phyloP scores from a whole-genome alignment of 306 rosid species.

The Citrullus colocynthis region DNA sequence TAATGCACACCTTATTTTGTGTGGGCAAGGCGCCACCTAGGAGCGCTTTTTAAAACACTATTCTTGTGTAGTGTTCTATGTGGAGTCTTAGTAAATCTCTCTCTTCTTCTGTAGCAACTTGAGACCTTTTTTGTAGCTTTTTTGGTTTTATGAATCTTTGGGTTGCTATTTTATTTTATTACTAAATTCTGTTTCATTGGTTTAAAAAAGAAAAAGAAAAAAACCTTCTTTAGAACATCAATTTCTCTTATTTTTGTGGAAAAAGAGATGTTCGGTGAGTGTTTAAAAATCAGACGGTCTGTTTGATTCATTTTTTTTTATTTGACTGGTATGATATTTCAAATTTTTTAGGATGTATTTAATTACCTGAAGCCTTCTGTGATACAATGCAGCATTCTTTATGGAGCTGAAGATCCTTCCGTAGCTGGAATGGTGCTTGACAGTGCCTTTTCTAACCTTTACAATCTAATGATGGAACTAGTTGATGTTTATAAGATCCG shows the following conservation, averaged over 20 bases:
- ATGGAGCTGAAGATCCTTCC: constrained; percentile 97
- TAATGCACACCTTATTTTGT: too few species aligned
- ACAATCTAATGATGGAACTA: constrained; percentile 84
- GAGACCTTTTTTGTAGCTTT: too few species aligned
- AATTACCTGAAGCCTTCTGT: not conserved
- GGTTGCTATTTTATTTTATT: not conserved
- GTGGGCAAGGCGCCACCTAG: too few species aligned
- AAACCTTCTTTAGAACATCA: not conserved
- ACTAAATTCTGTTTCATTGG: not conserved
- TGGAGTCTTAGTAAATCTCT: too few species aligned
- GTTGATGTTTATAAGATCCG: constrained; percentile 90
- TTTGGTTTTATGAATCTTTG: too few species aligned
- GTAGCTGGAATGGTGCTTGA: constrained; percentile 96
- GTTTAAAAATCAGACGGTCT: not conserved
- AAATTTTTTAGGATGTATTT: not conserved
- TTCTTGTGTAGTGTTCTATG: too few species aligned
- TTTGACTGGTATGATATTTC: not conserved
- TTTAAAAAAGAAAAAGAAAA: not conserved
- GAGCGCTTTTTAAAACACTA: too few species aligned
- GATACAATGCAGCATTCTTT: constrained; percentile 63
- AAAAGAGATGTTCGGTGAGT: not conserved
- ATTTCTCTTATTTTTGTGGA: not conserved
- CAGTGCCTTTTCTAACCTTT: constrained; percentile 93
- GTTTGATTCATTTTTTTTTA: not conserved
- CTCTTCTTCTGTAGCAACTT: too few species aligned